Conservation (phyloP, 225 moss, liverwort and hornwort species). For the Pseudoscleropodium purum region DNA sequence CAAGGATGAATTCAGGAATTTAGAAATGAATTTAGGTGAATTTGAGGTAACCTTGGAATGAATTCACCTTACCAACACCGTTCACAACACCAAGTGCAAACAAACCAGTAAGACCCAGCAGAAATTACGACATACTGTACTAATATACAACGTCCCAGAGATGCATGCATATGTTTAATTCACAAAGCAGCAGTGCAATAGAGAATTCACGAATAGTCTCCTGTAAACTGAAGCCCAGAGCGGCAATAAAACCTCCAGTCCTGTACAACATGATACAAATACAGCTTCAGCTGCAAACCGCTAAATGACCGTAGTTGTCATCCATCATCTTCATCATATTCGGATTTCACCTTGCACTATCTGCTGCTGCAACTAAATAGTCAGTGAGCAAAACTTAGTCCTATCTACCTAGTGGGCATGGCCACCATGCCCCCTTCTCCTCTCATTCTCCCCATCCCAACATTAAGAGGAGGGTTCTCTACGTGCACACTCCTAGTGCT, state of each 20-base stretch:
- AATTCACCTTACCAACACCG: neutral
- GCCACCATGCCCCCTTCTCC: slow-evolving; percentile 82
- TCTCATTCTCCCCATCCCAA: slow-evolving; percentile 64
- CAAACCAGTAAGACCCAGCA: neutral
- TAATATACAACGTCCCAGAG: neutral
- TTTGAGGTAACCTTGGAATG: neutral
- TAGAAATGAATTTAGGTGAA: neutral
- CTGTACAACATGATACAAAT: slow-evolving; percentile 93
- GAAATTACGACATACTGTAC: neutral
- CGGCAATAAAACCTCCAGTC: slow-evolving; percentile 45
- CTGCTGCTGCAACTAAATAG: slow-evolving; percentile 43
- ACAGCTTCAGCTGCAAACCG: slow-evolving; percentile 74
- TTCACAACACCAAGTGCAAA: neutral
- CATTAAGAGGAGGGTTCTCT: slow-evolving; percentile 22
- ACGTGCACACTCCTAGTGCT: slow-evolving; percentile 30
- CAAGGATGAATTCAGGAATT: neutral
- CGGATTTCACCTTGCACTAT: slow-evolving; percentile 58
- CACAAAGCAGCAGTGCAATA: neutral
- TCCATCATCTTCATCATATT: slow-evolving; percentile 20
- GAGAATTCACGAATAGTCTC: neutral
- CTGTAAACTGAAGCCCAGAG: slow-evolving; percentile 34
- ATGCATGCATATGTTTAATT: neutral
- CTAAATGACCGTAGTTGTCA: slow-evolving; percentile 54
- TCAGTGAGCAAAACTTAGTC: slow-evolving; percentile 50
- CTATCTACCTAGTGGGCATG: slow-evolving; percentile 78